Evolutionary conservation across 192 early-diverging fungal species (phyloP).

Genomic region (Gryganskiella cystojenkinii): DNA sequence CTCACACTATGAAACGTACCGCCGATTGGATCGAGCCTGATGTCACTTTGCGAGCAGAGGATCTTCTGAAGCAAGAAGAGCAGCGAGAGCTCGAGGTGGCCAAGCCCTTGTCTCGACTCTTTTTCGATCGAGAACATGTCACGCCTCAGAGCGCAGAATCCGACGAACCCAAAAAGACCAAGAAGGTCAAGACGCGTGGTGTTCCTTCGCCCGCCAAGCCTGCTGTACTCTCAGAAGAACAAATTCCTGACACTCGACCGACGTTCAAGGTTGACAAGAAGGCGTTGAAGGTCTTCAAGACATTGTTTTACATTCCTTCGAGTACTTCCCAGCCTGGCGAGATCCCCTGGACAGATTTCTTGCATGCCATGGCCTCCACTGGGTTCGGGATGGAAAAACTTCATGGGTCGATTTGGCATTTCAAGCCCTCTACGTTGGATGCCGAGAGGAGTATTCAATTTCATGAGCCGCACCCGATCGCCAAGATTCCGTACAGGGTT

Average conservation of each 20-base stretch:
- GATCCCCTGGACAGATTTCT: constrained; percentile 43
- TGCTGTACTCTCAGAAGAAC: background rate
- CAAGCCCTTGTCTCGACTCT: no score
- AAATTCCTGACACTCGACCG: background rate
- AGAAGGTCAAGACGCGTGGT: constrained; percentile 5
- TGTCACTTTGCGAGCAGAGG: no score
- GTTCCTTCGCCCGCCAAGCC: no score
- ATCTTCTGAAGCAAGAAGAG: no score
- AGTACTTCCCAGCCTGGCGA: constrained; percentile 29
- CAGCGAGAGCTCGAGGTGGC: no score
- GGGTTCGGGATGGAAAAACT: constrained; percentile 32
- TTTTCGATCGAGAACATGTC: no score
- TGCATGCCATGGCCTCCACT: constrained; percentile 37
- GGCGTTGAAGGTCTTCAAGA: constrained; percentile 34
- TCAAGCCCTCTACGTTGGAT: constrained; percentile 36
- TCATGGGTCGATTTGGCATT: constrained; percentile 43
- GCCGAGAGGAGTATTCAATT: constrained; percentile 38
- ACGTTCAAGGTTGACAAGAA: constrained; percentile 33
- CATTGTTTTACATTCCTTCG: constrained; percentile 32
- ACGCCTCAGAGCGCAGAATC: no score
- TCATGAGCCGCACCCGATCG: constrained; percentile 36
- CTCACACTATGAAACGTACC: no score
- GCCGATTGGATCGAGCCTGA: no score
- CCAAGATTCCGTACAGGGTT: constrained; percentile 38
- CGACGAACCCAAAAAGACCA: no score